Percentiles rank a stretch among this genome's conserved stretches.
Evolutionary conservation across 169 alveolate genomes (phyloP).

Genomic region (Besnoitia besnoiti): DNA sequence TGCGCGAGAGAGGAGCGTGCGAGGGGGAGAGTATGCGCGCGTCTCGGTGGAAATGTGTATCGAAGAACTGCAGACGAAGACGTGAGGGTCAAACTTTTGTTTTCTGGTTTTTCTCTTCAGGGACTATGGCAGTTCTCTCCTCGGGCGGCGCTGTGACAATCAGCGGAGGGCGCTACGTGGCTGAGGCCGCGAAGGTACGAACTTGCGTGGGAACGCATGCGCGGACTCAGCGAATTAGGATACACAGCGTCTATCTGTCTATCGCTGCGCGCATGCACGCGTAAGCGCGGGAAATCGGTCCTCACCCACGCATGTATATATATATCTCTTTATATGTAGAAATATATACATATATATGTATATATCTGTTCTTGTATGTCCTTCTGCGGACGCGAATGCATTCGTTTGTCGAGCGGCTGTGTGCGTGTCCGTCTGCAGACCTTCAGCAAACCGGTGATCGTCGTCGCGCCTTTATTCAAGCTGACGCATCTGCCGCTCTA

Average conservation of each 20-base stretch:
- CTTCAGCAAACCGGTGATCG: slow-evolving; percentile 32
- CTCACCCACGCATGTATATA: too few relatives aligned
- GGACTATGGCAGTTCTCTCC: slow-evolving; percentile 33
- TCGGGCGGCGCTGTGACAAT: slow-evolving; percentile 44
- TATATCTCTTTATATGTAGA: neutral
- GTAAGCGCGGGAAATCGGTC: too few relatives aligned
- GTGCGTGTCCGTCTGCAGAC: neutral
- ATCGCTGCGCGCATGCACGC: too few relatives aligned
- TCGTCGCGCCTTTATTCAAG: slow-evolving; percentile 51
- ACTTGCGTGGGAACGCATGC: neutral
- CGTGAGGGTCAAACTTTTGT: too few relatives aligned
- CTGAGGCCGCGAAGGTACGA: slow-evolving; percentile 33
- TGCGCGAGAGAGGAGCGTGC: too few relatives aligned
- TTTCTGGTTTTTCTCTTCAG: neutral
- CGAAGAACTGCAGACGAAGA: neutral
- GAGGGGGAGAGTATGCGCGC: too few relatives aligned
- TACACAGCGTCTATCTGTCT: too few relatives aligned
- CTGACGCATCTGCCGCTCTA: slow-evolving; percentile 46
- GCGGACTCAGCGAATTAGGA: too few relatives aligned
- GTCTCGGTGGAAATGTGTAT: neutral
- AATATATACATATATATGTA: neutral
- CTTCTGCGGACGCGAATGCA: neutral
- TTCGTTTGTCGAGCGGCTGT: neutral
- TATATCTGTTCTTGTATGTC: neutral
- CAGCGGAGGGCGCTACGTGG: slow-evolving; percentile 43